These are phyloP conservation scores for Aspergillus sergii DNA, from an alignment of 2,329 filamentous ascomycete species.

Conservation along the genomic window DNA sequence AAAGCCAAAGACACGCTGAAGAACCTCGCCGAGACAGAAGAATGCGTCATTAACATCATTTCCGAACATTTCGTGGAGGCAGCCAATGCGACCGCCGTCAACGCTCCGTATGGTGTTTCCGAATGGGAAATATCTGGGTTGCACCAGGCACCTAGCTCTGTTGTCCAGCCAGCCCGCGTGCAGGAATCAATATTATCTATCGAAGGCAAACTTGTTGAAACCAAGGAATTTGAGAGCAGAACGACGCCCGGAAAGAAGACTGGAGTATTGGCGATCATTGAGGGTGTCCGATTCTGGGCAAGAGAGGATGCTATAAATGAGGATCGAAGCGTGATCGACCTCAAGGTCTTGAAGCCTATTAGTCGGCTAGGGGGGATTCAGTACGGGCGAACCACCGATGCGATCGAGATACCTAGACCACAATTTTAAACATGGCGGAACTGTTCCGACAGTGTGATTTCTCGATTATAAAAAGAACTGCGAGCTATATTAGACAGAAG, in stretches of 20 bases:
- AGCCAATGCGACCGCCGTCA: constrained; percentile 77
- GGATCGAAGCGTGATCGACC: constrained; percentile 72
- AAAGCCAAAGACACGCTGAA: constrained; percentile 76
- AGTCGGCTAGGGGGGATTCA: constrained; percentile 82
- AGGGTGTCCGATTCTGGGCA: constrained; percentile 86
- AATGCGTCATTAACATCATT: constrained; percentile 88
- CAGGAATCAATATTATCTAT: constrained; percentile 81
- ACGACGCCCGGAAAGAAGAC: constrained; percentile 72
- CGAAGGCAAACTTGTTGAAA: constrained; percentile 75
- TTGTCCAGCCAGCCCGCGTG: constrained; percentile 72
- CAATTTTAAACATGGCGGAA: constrained; percentile 20
- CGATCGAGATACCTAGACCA: constrained; percentile 64
- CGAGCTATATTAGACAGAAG: background rate
- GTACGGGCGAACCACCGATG: constrained; percentile 72
- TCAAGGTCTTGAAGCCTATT: constrained; percentile 74
- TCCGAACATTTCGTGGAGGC: constrained; percentile 83
- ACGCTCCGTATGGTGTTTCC: constrained; percentile 73
- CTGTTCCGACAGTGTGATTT: background rate
- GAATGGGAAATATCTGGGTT: constrained; percentile 82
- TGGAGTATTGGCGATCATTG: constrained; percentile 73
- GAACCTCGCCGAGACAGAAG: constrained; percentile 67
- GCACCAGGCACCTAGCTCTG: constrained; percentile 65
- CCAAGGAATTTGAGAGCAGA: constrained; percentile 75
- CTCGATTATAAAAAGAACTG: background rate
- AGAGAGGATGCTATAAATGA: constrained; percentile 85